Percentiles rank a stretch among this genome's conserved stretches.
These are phyloP conservation scores for Fraxinus nigra DNA, from an alignment of 305 asterid genomes.

Conservation along the genomic window DNA sequence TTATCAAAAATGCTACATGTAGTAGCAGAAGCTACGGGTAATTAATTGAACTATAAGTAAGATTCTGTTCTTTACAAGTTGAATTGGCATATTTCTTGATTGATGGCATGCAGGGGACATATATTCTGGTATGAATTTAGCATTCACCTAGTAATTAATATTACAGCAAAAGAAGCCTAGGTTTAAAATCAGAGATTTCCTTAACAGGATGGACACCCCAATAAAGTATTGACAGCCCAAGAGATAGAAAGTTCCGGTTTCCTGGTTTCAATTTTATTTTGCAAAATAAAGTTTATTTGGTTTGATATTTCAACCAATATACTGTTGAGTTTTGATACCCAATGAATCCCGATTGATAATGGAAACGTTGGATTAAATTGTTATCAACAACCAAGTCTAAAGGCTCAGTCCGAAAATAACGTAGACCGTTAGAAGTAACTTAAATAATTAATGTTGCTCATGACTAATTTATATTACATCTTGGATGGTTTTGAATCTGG, in stretches of 20 bases:
- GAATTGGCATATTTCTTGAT: background rate
- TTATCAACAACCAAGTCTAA: no score
- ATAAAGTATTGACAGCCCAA: background rate
- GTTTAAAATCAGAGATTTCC: background rate
- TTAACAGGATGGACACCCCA: background rate
- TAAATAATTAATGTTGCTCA: no score
- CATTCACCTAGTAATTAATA: background rate
- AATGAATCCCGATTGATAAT: no score
- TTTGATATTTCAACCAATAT: no score
- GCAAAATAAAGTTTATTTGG: background rate
- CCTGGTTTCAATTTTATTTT: no score
- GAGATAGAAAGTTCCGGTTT: background rate
- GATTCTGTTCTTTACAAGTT: background rate
- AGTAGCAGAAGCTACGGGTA: background rate
- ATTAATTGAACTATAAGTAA: background rate
- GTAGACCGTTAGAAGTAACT: no score
- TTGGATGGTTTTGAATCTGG: no score
- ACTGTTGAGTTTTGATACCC: no score
- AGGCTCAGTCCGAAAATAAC: no score
- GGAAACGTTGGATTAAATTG: no score
- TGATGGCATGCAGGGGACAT: background rate
- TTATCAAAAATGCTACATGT: no score
- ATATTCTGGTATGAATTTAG: background rate
- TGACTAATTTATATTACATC: no score
- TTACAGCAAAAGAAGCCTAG: background rate